A percentile compares a stretch with the other conserved stretches of the same genome.
Evolutionary conservation across 169 alveolate genomes (phyloP).

Genomic region (Eimeria praecox): DNA sequence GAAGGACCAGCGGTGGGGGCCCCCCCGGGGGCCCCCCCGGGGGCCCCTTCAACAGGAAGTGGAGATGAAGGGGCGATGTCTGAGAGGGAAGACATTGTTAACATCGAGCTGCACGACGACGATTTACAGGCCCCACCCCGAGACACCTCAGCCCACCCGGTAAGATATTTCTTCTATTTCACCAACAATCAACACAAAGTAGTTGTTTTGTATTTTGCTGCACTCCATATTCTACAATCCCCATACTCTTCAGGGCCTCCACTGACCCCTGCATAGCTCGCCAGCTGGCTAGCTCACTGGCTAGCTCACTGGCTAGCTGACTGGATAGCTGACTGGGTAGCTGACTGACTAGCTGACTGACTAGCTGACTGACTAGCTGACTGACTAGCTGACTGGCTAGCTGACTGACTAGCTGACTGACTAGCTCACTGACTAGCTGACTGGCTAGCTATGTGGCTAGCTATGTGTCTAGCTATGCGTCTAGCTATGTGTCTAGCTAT

Average conservation of each 20-base stretch:
- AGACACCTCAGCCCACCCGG: conserved; percentile 37
- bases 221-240: background rate
- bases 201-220: background rate
- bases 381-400: no score
- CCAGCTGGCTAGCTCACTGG: background rate
- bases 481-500: no score
- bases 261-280: background rate
- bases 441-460: background rate
- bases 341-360: no score
- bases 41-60: background rate
- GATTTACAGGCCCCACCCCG: conserved; percentile 2
- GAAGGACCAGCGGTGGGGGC: conserved; percentile 3
- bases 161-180: background rate
- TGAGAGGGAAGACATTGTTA: background rate
- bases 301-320: no score
- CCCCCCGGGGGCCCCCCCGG: conserved; percentile 19
- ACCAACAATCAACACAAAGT: background rate
- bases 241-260: background rate
- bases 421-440: no score
- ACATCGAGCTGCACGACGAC: conserved; percentile 61
- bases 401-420: no score
- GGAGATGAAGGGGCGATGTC: background rate
- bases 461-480: no score
- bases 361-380: no score
- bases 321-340: no score